phyloP scores from a whole-genome alignment of 2,329 filamentous ascomycete species.

The Epichloe gansuensis region DNA sequence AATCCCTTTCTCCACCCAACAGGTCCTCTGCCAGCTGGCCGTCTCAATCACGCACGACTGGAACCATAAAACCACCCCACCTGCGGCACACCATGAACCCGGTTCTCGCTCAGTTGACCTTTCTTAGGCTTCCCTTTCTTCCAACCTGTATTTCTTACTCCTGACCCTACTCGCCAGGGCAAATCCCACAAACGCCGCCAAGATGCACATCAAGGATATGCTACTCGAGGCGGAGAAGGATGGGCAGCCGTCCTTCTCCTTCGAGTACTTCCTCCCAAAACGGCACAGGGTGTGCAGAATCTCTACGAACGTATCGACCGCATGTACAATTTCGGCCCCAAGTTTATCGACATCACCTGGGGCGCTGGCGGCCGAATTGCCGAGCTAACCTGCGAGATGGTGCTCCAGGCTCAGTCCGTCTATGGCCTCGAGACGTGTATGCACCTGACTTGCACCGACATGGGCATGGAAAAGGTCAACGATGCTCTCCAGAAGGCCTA shows the following conservation, averaged over 20 bases:
- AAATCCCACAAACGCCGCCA: slow-evolving; percentile 21
- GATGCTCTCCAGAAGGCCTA: slow-evolving; percentile 79
- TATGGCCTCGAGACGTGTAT: slow-evolving; percentile 97
- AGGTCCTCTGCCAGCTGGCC: too few relatives aligned
- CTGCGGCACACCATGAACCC: background rate
- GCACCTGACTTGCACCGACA: slow-evolving; percentile 97
- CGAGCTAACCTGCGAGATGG: slow-evolving; percentile 94
- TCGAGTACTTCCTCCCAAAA: slow-evolving; percentile 99
- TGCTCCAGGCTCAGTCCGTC: slow-evolving; percentile 85
- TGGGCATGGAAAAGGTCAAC: slow-evolving; percentile 87
- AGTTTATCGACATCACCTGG: slow-evolving; percentile 98
- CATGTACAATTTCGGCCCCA: slow-evolving; percentile 88
- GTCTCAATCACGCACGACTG: too few relatives aligned
- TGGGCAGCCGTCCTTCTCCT: slow-evolving; percentile 83
- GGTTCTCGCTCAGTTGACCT: background rate
- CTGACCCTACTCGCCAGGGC: background rate
- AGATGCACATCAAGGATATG: slow-evolving; percentile 94
- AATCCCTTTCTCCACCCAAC: too few relatives aligned
- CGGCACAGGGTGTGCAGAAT: slow-evolving; percentile 93
- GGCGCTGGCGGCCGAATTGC: slow-evolving; percentile 87
- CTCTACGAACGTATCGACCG: slow-evolving; percentile 99
- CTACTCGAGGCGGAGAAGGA: slow-evolving; percentile 68
- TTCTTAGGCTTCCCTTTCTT: background rate
- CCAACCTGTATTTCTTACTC: background rate
- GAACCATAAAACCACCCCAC: background rate